Percentiles rank a stretch among this genome's conserved stretches.
Evolutionary conservation across 169 alveolate species (phyloP).

Genomic region (Cryptosporidium canis): DNA sequence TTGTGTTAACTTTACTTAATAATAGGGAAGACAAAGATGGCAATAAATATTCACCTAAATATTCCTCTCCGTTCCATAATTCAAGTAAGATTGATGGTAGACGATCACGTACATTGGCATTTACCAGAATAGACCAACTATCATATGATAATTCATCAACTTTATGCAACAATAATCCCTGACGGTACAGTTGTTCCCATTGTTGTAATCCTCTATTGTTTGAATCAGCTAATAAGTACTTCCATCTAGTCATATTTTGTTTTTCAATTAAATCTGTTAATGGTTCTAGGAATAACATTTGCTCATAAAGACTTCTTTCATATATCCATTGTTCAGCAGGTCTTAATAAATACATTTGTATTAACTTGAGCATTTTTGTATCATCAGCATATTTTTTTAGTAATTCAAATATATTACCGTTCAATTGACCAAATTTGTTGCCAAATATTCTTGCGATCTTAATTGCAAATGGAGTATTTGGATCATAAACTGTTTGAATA

Average conservation of each 20-base stretch:
- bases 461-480: constrained; percentile 58
- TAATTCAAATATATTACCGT: constrained; percentile 52
- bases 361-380: constrained; percentile 50
- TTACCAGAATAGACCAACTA: constrained; percentile 69
- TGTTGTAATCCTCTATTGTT: constrained; percentile 58
- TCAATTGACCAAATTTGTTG: constrained; percentile 36
- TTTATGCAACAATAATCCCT: constrained; percentile 56
- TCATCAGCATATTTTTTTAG: constrained; percentile 44
- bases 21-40: constrained; percentile 57
- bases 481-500: constrained; percentile 66
- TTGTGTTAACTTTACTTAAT: constrained; percentile 48
- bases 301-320: constrained; percentile 61
- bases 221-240: constrained; percentile 57
- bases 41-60: constrained; percentile 54
- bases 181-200: constrained; percentile 69
- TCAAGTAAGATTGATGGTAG: constrained; percentile 61
- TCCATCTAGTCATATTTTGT: constrained; percentile 69
- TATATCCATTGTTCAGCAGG: constrained; percentile 72
- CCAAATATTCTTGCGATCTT: constrained; percentile 65
- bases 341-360: constrained; percentile 61
- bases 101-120: constrained; percentile 69
- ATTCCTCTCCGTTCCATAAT: constrained; percentile 72
- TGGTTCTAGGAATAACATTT: constrained; percentile 60
- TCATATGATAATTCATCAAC: constrained; percentile 69
- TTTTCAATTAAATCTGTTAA: constrained; percentile 62